These are phyloP conservation scores for Mariannaea sp. DNA, from an alignment of 2,329 filamentous ascomycete genomes.

Conservation along the genomic window DNA sequence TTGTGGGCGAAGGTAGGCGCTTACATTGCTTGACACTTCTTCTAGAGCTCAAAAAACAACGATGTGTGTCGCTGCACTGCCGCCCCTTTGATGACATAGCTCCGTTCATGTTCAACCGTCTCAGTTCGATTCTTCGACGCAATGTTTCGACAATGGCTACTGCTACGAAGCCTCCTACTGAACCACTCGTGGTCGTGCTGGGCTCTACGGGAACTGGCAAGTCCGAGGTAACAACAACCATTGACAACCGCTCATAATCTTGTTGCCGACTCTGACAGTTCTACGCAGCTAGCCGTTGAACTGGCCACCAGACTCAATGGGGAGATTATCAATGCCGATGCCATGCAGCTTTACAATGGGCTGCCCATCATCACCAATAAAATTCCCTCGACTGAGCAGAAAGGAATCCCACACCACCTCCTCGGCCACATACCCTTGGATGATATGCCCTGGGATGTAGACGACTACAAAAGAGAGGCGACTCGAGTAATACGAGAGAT, in stretches of 20 bases:
- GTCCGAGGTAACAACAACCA: constrained; percentile 74
- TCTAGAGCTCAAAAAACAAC: background rate
- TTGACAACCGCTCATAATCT: background rate
- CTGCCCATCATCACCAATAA: constrained; percentile 97
- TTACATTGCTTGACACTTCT: background rate
- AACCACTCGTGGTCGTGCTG: constrained; percentile 78
- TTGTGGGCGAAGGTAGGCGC: no score
- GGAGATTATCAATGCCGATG: constrained; percentile 95
- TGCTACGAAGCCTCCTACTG: constrained; percentile 44
- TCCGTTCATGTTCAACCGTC: constrained; percentile 38
- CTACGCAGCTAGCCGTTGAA: constrained; percentile 79
- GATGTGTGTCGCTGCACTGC: constrained; percentile 2
- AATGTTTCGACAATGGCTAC: constrained; percentile 48
- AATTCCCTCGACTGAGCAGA: constrained; percentile 73
- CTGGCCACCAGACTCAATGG: constrained; percentile 83
- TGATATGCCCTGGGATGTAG: constrained; percentile 82
- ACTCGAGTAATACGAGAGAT: constrained; percentile 76
- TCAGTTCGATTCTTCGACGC: constrained; percentile 36
- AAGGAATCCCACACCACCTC: constrained; percentile 85
- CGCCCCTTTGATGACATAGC: constrained; percentile 18
- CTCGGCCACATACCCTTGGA: constrained; percentile 77
- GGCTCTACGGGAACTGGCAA: constrained; percentile 94
- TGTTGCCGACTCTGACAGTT: constrained; percentile 17
- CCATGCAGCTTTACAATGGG: constrained; percentile 95
- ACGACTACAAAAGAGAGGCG: constrained; percentile 74